These are phyloP conservation scores for Penicillium fimorum DNA, from an alignment of 495 filamentous ascomycete species.

Conservation along the genomic window DNA sequence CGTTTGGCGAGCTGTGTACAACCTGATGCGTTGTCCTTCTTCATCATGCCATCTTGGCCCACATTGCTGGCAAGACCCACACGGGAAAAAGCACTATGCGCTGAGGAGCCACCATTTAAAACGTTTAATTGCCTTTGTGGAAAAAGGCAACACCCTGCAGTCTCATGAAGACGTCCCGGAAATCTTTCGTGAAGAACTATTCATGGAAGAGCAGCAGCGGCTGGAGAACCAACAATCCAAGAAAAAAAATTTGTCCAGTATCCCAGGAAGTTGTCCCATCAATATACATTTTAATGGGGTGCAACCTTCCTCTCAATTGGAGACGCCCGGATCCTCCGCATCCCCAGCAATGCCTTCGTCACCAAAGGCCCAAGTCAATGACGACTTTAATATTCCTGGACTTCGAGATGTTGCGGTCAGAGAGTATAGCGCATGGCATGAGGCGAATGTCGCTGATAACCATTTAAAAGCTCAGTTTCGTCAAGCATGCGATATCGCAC, in stretches of 20 bases:
- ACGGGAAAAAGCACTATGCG: slow-evolving; percentile 19
- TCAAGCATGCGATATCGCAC: slow-evolving; percentile 19
- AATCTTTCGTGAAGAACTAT: slow-evolving; percentile 6
- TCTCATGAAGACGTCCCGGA: slow-evolving; percentile 21
- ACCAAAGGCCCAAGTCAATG: background rate
- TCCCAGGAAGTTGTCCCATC: slow-evolving; percentile 7
- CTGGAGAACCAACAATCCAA: slow-evolving; percentile 4
- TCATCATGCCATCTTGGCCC: background rate
- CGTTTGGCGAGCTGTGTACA: slow-evolving; percentile 5
- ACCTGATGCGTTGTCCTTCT: background rate
- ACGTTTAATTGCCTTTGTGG: slow-evolving; percentile 18
- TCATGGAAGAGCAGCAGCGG: slow-evolving; percentile 4
- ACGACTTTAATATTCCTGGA: slow-evolving; percentile 3
- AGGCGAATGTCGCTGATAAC: slow-evolving; percentile 19
- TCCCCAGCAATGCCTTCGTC: background rate
- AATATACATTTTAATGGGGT: slow-evolving; percentile 9
- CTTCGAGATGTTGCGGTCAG: slow-evolving; percentile 11
- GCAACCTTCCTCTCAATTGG: background rate
- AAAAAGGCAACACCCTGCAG: slow-evolving; percentile 13
- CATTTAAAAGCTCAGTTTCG: slow-evolving; percentile 20
- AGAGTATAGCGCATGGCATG: slow-evolving; percentile 25
- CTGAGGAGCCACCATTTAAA: slow-evolving; percentile 19
- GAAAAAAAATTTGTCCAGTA: background rate
- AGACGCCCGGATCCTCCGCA: background rate
- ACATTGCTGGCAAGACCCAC: slow-evolving; percentile 15